Evolutionary conservation across 2,329 filamentous ascomycete genomes (phyloP).

Genomic region (Ilyonectria mors-panacis): DNA sequence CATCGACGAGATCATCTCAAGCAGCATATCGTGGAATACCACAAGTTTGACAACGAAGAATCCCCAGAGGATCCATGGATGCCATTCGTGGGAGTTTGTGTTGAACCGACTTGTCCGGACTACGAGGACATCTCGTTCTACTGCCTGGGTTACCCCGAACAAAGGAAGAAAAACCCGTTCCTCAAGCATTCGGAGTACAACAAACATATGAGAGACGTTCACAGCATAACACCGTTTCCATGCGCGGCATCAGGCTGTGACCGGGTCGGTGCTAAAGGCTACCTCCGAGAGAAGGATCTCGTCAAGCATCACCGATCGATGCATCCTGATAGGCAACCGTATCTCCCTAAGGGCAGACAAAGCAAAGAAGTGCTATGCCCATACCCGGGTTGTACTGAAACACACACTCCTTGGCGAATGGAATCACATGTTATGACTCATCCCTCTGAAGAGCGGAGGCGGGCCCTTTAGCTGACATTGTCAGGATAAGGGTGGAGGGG

Average conservation of each 20-base stretch:
- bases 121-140: conserved; percentile 7
- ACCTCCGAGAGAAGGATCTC: not conserved
- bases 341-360: not conserved
- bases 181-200: not conserved
- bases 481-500: fast-evolving
- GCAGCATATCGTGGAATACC: conserved; percentile 7
- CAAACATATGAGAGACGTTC: conserved; percentile 1
- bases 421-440: not conserved
- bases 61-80: fast-evolving
- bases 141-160: not conserved
- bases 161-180: not conserved
- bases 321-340: not conserved
- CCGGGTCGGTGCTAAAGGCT: conserved; percentile 3
- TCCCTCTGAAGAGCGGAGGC: not conserved
- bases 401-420: not conserved
- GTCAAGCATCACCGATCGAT: not conserved
- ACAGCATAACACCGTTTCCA: not conserved
- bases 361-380: not conserved
- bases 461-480: not conserved
- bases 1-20: conserved; percentile 11
- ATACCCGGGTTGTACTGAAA: not conserved
- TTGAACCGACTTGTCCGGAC: not conserved
- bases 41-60: not conserved
- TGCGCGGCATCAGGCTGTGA: not conserved
- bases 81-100: not conserved